Evolutionary conservation across 129 eudicot species (phyloP).

Genomic region (Smallanthus sonchifolius): DNA sequence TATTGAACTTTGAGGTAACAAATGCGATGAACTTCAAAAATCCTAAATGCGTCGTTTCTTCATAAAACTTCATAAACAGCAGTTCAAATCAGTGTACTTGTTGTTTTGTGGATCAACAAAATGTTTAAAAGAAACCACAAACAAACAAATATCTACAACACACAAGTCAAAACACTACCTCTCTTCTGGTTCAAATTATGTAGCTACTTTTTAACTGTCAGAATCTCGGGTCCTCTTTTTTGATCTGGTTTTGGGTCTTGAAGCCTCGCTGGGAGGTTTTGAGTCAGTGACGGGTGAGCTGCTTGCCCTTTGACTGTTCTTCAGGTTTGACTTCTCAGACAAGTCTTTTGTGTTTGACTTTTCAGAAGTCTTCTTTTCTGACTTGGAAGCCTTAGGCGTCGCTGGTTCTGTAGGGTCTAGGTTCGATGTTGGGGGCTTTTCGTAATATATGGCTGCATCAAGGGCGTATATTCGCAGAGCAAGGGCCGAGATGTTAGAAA

Average conservation of each 20-base stretch:
- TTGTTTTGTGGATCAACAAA: constrained; percentile 3
- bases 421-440: constrained; percentile 25
- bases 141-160: constrained; percentile 12
- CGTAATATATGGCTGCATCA: constrained; percentile 62
- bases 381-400: constrained; percentile 26
- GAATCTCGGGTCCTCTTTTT: constrained; percentile 33
- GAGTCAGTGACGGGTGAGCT: constrained; percentile 30
- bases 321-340: constrained; percentile 27
- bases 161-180: constrained; percentile 3
- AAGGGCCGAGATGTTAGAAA: constrained; percentile 57
- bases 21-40: too few species aligned
- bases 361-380: constrained; percentile 32
- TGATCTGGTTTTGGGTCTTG: constrained; percentile 40
- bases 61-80: too few species aligned
- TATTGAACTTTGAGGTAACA: too few species aligned
- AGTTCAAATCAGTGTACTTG: background rate
- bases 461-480: constrained; percentile 65
- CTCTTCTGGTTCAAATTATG: constrained; percentile 1
- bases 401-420: constrained; percentile 23
- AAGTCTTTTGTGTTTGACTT: constrained; percentile 28
- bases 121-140: constrained; percentile 11
- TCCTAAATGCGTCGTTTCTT: too few species aligned
- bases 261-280: constrained; percentile 16
- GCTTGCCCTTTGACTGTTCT: constrained; percentile 26
- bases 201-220: constrained; percentile 23